These are phyloP conservation scores for Daldinia childiae DNA, from an alignment of 495 filamentous ascomycete genomes.

Conservation along the genomic window DNA sequence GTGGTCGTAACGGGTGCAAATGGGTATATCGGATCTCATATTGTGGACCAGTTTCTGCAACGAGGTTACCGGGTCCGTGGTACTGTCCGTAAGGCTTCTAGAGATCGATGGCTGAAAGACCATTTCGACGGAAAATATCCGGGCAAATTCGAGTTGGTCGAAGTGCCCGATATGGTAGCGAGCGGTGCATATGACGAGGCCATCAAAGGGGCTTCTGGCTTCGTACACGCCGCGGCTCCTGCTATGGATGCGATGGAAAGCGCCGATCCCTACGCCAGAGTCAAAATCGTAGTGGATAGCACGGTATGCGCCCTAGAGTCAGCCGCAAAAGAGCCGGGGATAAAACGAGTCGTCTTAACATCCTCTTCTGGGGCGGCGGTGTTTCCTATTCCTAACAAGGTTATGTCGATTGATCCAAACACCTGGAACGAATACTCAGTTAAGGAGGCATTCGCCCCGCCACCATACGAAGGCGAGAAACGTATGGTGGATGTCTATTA, in stretches of 20 bases:
- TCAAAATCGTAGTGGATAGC: constrained; percentile 21
- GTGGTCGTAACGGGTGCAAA: constrained; percentile 37
- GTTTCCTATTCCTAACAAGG: constrained; percentile 8
- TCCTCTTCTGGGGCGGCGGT: constrained; percentile 20
- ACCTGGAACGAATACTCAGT: constrained; percentile 35
- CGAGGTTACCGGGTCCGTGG: constrained; percentile 37
- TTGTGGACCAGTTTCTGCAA: constrained; percentile 31
- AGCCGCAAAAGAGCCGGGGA: constrained; percentile 27
- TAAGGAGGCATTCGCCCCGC: constrained; percentile 27
- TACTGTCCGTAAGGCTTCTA: constrained; percentile 26
- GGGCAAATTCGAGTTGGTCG: constrained; percentile 24
- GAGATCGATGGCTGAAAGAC: constrained; percentile 26
- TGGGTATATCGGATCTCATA: constrained; percentile 34
- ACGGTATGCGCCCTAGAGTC: constrained; percentile 23
- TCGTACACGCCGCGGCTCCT: constrained; percentile 30
- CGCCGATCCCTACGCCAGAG: constrained; percentile 14
- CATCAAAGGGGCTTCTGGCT: constrained; percentile 31
- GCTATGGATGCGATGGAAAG: constrained; percentile 22
- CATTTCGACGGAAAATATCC: constrained; percentile 30
- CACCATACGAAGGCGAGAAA: constrained; percentile 17
- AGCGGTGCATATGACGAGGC: constrained; percentile 30
- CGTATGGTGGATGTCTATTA: constrained; percentile 12
- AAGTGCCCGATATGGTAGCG: constrained; percentile 31
- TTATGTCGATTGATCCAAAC: constrained; percentile 24
- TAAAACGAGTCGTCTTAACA: constrained; percentile 36